phyloP scores from a whole-genome alignment of 1,284 basidiomycete species.

The Tilletia setariae region DNA sequence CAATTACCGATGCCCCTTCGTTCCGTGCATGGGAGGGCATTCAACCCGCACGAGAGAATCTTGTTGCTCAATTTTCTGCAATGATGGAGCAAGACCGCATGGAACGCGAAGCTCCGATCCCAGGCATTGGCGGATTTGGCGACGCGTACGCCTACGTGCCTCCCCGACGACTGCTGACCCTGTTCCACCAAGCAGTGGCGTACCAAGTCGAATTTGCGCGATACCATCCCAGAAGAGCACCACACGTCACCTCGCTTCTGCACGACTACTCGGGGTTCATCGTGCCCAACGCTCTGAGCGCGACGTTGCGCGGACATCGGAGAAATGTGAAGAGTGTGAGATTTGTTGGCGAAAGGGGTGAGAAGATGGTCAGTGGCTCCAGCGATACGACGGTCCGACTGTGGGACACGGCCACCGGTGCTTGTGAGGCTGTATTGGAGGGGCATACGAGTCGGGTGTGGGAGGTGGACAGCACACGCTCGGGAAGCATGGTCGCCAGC shows the following conservation, averaged over 20 bases:
- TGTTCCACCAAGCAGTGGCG: conserved; percentile 58
- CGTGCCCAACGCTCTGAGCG: conserved; percentile 38
- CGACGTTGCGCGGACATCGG: conserved; percentile 54
- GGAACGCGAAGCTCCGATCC: conserved; percentile 28
- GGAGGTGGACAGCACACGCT: conserved; percentile 54
- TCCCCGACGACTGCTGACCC: conserved; percentile 55
- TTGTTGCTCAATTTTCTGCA: conserved; percentile 51
- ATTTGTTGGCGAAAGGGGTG: conserved; percentile 55
- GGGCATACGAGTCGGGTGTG: conserved; percentile 58
- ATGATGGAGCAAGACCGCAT: conserved; percentile 47
- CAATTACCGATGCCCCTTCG: conserved; percentile 58
- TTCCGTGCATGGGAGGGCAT: conserved; percentile 59
- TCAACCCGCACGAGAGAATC: conserved; percentile 55
- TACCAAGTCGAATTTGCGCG: conserved; percentile 57
- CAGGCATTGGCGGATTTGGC: background rate
- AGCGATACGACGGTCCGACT: conserved; percentile 51
- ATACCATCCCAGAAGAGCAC: conserved; percentile 51
- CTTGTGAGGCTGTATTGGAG: conserved; percentile 42
- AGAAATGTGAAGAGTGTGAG: conserved; percentile 58
- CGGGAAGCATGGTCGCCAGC: conserved; percentile 50
- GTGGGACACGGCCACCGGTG: conserved; percentile 46
- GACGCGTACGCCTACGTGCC: conserved; percentile 50
- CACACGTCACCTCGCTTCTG: conserved; percentile 47
- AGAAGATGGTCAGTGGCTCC: conserved; percentile 56
- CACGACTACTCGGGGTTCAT: conserved; percentile 45